Evolutionary conservation across 164 flowering plant species (phyloP), one percentile per base, ranked within the genome.

Genomic region (Aristolochia contorta): DNA sequence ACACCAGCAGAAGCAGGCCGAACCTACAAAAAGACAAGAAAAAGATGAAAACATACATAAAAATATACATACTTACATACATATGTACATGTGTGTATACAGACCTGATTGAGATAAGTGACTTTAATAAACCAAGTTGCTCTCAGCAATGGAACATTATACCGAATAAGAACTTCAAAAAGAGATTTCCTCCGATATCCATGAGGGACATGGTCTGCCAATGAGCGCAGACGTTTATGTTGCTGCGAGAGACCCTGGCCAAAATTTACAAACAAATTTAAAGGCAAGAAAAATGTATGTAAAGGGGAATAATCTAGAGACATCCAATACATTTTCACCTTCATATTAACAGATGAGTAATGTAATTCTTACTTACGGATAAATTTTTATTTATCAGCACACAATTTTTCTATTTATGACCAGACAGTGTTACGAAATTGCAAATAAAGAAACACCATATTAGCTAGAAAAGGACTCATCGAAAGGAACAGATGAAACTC

Each of bases 61-160:
- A 27, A 16, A 27, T 27, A 27, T 27, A 27, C 5, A 27, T 27
- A 27, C 30, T 27, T 27, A 27, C 3, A 27, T 27, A 61, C 58
- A 54, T 13, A 59, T 27, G 54, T 50, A 16, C 14, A 13, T 30
- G 27, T 6, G 14, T 7, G 22, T 3, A 54, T 5, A 22, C 4
- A 22, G 10, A 72, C 78, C 78, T 75, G 78, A 69, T 75, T 75
- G 47, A 94, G 96, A 67, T 89, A 94, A 48, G 84, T 91, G 66
- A 94, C 87, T 89, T 91, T 94, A 47, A 94, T 80, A 75, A 83
- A 91, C 99, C 99, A 94, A 54, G 96, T 89, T 48, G 97, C 99
- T 72, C 97, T 82, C 63, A 89, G 70, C 66, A 91, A 66, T 16
- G 99, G 96, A 49, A 94, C 96, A 80, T 94, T 91, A 69, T 91